Evolutionary conservation across 2,329 filamentous ascomycete genomes (phyloP).

Genomic region (Ophiostoma piceae): DNA sequence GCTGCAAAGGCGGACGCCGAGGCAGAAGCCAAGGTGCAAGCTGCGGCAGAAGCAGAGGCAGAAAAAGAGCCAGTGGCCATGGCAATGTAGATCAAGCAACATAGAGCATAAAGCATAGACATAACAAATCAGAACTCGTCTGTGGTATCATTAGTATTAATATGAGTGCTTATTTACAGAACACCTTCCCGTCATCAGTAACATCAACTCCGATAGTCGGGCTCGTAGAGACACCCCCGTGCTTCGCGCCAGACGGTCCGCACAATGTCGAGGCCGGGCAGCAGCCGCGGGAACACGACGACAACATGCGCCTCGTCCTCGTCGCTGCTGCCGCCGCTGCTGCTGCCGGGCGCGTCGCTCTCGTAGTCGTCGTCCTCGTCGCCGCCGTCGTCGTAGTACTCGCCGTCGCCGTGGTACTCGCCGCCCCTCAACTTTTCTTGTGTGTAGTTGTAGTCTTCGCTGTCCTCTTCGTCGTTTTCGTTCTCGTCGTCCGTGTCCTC

Average conservation of each 20-base stretch:
- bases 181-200: not conserved
- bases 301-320: conserved; percentile 83
- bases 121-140: conserved; percentile 2
- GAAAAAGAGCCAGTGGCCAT: too few relatives aligned
- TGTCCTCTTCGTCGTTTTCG: not conserved
- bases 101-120: not conserved
- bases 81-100: not conserved
- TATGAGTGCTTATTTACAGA: not conserved
- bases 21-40: conserved; percentile 25
- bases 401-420: not conserved
- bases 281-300: conserved; percentile 82
- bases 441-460: not conserved
- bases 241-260: conserved; percentile 88
- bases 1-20: conserved; percentile 20
- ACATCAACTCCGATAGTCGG: conserved; percentile 4
- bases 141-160: conserved; percentile 19
- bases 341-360: not conserved
- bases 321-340: conserved; percentile 18
- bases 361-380: not conserved
- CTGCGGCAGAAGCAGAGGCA: conserved; percentile 22
- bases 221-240: conserved; percentile 73
- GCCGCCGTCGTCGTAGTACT: not conserved
- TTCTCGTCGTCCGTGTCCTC: not conserved
- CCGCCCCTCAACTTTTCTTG: not conserved
- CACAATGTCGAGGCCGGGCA: conserved; percentile 69